Percentiles rank a stretch among this genome's conserved stretches.
Evolutionary conservation across 179 eudicot species (phyloP).

Genomic region (Amaranthus tricolor): DNA sequence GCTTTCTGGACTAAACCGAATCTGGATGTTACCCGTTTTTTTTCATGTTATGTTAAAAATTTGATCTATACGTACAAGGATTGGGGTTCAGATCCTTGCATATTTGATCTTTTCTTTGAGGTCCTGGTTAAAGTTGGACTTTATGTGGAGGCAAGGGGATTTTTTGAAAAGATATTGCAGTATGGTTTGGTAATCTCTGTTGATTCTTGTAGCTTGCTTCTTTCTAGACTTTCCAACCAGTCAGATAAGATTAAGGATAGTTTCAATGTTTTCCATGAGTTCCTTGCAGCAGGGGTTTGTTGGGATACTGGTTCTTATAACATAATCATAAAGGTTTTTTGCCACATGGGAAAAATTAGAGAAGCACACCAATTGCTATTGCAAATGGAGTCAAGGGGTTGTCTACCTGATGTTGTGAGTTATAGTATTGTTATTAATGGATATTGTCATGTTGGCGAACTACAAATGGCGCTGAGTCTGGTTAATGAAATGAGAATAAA

Average conservation of each 20-base stretch:
- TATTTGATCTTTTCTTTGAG: conserved; percentile 82
- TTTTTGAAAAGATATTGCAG: conserved; percentile 64
- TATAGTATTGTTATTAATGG: conserved; percentile 73
- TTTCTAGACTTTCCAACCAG: conserved; percentile 46
- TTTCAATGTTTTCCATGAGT: conserved; percentile 45
- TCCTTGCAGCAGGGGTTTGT: conserved; percentile 59
- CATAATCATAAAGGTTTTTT: conserved; percentile 56
- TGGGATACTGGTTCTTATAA: conserved; percentile 74
- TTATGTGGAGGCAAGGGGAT: conserved; percentile 54
- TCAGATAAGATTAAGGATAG: conserved; percentile 38
- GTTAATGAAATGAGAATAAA: conserved; percentile 56
- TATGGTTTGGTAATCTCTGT: conserved; percentile 68
- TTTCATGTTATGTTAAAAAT: conserved; percentile 54
- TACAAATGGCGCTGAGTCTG: conserved; percentile 48
- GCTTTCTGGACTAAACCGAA: conserved; percentile 58
- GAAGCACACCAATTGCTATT: conserved; percentile 79
- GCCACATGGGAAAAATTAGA: conserved; percentile 55
- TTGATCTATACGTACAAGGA: conserved; percentile 80
- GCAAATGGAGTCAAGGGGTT: conserved; percentile 73
- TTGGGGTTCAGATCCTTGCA: conserved; percentile 81
- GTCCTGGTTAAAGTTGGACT: conserved; percentile 63
- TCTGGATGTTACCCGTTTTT: conserved; percentile 44
- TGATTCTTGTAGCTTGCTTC: conserved; percentile 63
- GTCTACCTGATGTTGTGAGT: conserved; percentile 73
- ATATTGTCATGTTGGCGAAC: conserved; percentile 59